Evolutionary conservation across 2,329 filamentous ascomycete genomes (phyloP).

Genomic region (Fusarium haematococcum): DNA sequence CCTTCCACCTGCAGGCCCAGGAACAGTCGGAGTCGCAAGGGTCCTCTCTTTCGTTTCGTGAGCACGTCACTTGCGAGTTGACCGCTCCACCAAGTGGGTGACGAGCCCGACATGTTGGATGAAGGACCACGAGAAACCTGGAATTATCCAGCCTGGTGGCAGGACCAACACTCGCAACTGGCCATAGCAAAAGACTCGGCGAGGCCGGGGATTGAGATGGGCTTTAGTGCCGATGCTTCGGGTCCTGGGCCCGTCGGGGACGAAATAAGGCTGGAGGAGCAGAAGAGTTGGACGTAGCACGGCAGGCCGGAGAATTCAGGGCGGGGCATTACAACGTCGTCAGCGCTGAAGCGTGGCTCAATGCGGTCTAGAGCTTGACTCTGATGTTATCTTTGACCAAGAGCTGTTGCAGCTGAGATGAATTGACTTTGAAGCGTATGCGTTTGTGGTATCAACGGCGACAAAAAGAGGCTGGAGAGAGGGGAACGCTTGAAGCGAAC

Average conservation of each 20-base stretch:
- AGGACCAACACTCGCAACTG: not conserved
- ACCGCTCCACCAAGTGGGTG: constrained; percentile 3
- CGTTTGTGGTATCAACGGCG: not conserved
- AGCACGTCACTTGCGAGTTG: constrained; percentile 19
- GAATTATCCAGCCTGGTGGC: not conserved
- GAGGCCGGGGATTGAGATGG: constrained; percentile 24
- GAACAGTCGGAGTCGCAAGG: constrained; percentile 4
- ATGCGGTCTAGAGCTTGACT: not conserved
- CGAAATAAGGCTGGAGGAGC: constrained; percentile 22
- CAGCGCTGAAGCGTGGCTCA: constrained; percentile 1
- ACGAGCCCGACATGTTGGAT: not conserved
- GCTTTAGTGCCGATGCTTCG: constrained; percentile 18
- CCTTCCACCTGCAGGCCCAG: not conserved
- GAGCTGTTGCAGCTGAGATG: not conserved
- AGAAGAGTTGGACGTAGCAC: constrained; percentile 5
- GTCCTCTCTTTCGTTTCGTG: constrained; percentile 24
- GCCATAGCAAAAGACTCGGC: constrained; percentile 23
- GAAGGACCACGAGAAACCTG: not conserved
- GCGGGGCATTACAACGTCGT: constrained; percentile 14
- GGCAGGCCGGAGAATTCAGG: constrained; percentile 32
- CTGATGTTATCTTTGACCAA: not conserved
- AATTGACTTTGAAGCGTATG: constrained; percentile 4
- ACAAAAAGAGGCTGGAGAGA: constrained; percentile 8
- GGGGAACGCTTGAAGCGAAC: constrained; percentile 18
- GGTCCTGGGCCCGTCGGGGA: not conserved